Base-by-base conservation (phyloP, 2,329 filamentous ascomycete genomes). In the Orbilia ellipsospora region DNA sequence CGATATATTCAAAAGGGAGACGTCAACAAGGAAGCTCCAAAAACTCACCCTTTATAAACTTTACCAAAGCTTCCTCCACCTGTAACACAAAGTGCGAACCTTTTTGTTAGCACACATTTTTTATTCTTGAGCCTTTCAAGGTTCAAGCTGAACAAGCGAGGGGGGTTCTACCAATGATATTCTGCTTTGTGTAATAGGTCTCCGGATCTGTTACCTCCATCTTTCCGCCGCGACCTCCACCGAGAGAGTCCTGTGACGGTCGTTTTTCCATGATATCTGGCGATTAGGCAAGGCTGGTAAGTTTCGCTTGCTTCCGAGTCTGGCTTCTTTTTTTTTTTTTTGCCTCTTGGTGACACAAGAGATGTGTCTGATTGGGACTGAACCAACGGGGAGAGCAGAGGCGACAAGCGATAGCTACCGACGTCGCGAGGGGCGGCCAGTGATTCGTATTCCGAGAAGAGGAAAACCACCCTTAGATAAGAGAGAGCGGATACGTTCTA, bases 1-100 rank as follows among this genome's bases (percentile, higher is more conserved):
- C 31, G 10, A 36, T 36, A 36, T 10, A 36, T 36, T 6, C 3
- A 36, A 36, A 36, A 36, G 13, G 12, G 75, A 78, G 72, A 61
- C 63, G 44, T 1, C n/a, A 7, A 50, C 7, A 20, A 13, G n/a
- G 28, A 44, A 64, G 18, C 20, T 56, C 63, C 86, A 44, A 31
- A 64, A n/a, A 23, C 57, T 65, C 86, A 94, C 92, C 95, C 95
- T 87, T 98, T 98, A 87, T 94, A 99, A 77, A 99, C 95, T 84
- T 96, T 96, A 81, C 95, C 95, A 84, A 99, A 99, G 83, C 94
- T 98, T 77, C 95, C 95, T 79, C 95, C 95, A 79, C 95, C 94
- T 93, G 80, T 70, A 55, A 70, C 67, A 59, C 67, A 81, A 80
- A 77, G 52, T 36, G 31, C 31, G 31, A 36, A 36, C 31, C 31